Percentiles rank a stretch among this genome's conserved stretches.
These are phyloP conservation scores for Fusarium sp. DNA, from an alignment of 2,329 filamentous ascomycete genomes.

Conservation along the genomic window DNA sequence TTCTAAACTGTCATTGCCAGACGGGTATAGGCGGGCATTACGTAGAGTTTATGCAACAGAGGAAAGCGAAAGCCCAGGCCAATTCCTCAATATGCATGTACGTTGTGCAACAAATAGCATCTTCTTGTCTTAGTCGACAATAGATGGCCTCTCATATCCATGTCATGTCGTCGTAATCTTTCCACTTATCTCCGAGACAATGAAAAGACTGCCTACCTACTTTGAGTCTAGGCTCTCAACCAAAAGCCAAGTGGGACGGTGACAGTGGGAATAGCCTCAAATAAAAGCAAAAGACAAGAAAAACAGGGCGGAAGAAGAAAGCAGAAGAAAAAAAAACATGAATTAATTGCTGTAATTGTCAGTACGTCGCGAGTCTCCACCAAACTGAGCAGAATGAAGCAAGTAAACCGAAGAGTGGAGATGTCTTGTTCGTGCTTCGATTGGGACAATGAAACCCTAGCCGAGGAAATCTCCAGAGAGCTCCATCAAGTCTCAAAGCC, in stretches of 20 bases:
- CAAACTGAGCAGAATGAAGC: conserved; percentile 19
- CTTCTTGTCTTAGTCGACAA: neutral
- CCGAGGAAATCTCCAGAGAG: conserved; percentile 27
- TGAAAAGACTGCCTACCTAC: neutral
- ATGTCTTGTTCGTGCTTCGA: neutral
- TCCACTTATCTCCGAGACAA: conserved; percentile 13
- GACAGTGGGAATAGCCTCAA: conserved; percentile 32
- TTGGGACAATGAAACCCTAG: conserved; percentile 11
- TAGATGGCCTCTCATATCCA: neutral
- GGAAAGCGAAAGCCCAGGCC: neutral
- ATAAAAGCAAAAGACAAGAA: neutral
- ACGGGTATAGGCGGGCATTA: conserved; percentile 11
- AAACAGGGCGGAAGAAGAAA: conserved; percentile 6
- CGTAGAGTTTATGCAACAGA: conserved; percentile 19
- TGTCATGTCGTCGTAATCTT: conserved; percentile 23
- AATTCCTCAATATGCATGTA: conserved; percentile 3
- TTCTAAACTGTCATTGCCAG: conserved; percentile 6
- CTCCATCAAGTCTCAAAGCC: neutral
- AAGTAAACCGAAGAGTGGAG: conserved; percentile 37
- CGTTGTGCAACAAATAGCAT: conserved; percentile 1
- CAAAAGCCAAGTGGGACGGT: conserved; percentile 11
- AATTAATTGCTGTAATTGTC: neutral
- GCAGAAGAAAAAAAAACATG: neutral
- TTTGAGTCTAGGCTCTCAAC: conserved; percentile 1
- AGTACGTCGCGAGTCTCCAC: conserved; percentile 18